phyloP scores from a whole-genome alignment of 2,329 filamentous ascomycete genomes.

The Sphaerostilbella broomeana region DNA sequence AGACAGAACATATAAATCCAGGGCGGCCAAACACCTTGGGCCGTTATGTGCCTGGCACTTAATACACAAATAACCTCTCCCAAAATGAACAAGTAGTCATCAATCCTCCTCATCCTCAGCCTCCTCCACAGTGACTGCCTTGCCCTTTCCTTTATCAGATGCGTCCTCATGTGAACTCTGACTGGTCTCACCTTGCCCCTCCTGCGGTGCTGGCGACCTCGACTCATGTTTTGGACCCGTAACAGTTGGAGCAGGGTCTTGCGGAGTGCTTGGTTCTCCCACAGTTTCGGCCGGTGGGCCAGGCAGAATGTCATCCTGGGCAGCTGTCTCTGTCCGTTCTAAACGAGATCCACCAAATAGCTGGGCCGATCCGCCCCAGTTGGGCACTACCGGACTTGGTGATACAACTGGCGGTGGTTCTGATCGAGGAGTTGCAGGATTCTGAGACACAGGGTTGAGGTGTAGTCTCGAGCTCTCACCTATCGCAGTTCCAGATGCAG shows the following conservation, averaged over 20 bases:
- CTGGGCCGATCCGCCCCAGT: slow-evolving; percentile 46
- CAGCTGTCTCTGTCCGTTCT: slow-evolving; percentile 17
- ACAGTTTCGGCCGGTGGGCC: slow-evolving; percentile 5
- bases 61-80: not conserved
- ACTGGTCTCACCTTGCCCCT: slow-evolving; percentile 12
- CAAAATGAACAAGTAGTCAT: not conserved
- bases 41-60: not conserved
- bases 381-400: slow-evolving; percentile 42
- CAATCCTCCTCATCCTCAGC: slow-evolving; percentile 32
- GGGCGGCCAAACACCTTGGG: not conserved
- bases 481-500: not conserved
- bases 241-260: slow-evolving; percentile 5
- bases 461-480: not conserved
- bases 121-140: slow-evolving; percentile 42
- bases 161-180: slow-evolving; percentile 10
- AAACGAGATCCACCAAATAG: slow-evolving; percentile 34
- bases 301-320: slow-evolving; percentile 9
- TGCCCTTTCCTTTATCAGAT: slow-evolving; percentile 36
- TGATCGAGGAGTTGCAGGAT: slow-evolving; percentile 9
- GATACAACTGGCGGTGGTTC: slow-evolving; percentile 35
- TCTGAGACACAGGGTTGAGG: not conserved
- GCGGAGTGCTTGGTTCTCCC: not conserved
- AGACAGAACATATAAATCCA: not conserved
- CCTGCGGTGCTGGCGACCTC: slow-evolving; percentile 13
- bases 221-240: slow-evolving; percentile 9